Percentiles rank a stretch among this genome's conserved stretches.
Evolutionary conservation across 163 green algal genomes (phyloP).

Genomic region (Smithsoniella earleae): DNA sequence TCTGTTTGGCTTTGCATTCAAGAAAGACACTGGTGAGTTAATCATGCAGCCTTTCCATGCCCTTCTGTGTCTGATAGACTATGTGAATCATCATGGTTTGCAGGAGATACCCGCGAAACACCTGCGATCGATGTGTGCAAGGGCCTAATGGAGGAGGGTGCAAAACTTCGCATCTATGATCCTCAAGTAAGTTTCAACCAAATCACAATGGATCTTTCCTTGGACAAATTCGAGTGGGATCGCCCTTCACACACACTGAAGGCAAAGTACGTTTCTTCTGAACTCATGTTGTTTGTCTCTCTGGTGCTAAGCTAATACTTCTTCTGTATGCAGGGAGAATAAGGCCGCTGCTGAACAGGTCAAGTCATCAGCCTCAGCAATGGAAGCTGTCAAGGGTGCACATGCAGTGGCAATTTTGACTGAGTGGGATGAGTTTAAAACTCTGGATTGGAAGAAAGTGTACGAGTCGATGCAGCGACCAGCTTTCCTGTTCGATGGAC

Average conservation of each 20-base stretch:
- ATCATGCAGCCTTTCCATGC: too few species aligned
- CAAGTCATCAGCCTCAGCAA: not conserved
- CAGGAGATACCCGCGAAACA: conserved; percentile 94
- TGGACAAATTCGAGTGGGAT: conserved; percentile 45
- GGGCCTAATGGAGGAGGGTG: conserved; percentile 56
- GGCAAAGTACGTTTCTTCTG: not conserved
- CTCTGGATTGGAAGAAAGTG: conserved; percentile 67
- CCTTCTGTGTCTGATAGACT: too few species aligned
- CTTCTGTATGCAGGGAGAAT: conserved; percentile 4
- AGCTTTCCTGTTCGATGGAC: conserved; percentile 95
- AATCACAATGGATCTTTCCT: conserved; percentile 40
- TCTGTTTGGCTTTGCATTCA: conserved; percentile 95
- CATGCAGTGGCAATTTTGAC: conserved; percentile 89
- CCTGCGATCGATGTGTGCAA: conserved; percentile 96
- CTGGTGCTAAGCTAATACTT: too few species aligned
- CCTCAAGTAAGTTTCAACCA: conserved; percentile 43
- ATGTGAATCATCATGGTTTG: conserved; percentile 36
- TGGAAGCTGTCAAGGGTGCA: conserved; percentile 59
- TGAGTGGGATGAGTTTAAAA: conserved; percentile 99
- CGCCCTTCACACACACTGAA: conserved; percentile 31
- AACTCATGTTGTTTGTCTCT: not conserved
- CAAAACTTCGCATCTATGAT: conserved; percentile 50
- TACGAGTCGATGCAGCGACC: conserved; percentile 89
- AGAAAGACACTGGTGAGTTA: conserved; percentile 77
- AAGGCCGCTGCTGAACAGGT: conserved; percentile 15